These are phyloP conservation scores for Sophora flavescens DNA, from an alignment of 306 rosid species.

Conservation along the genomic window DNA sequence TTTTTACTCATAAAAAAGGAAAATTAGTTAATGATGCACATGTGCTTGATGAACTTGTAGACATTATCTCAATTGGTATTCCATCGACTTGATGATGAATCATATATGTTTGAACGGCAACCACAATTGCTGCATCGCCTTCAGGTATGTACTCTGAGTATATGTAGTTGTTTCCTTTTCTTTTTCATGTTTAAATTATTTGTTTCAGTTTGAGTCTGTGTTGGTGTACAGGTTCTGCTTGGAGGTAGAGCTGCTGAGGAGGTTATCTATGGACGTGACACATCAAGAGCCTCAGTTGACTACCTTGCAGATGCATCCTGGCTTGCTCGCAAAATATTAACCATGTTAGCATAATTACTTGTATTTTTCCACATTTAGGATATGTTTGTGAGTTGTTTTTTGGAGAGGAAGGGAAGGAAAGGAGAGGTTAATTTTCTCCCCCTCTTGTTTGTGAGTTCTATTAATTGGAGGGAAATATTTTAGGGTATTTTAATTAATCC, in stretches of 20 bases:
- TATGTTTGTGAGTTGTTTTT: too few relatives aligned
- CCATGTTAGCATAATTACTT: constrained; percentile 67
- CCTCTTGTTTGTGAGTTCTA: too few relatives aligned
- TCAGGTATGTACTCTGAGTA: constrained; percentile 68
- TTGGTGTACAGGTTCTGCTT: constrained; percentile 73
- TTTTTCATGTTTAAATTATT: constrained; percentile 30
- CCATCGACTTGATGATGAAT: constrained; percentile 91
- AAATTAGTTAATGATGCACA: neutral
- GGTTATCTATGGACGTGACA: constrained; percentile 92
- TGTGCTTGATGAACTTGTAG: constrained; percentile 53
- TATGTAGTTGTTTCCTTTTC: constrained; percentile 11
- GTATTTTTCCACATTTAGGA: neutral
- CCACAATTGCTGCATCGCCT: constrained; percentile 96
- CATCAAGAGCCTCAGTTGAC: constrained; percentile 86
- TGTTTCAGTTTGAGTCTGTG: constrained; percentile 28
- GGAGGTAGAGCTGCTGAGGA: constrained; percentile 99
- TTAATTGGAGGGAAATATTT: too few relatives aligned
- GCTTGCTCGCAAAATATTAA: constrained; percentile 98
- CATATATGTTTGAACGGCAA: constrained; percentile 87
- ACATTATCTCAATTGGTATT: constrained; percentile 92
- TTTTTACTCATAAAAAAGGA: constrained; percentile 2
- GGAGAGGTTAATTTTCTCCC: too few relatives aligned
- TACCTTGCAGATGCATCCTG: constrained; percentile 98
- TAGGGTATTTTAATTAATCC: too few relatives aligned
- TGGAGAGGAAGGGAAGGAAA: too few relatives aligned